These are phyloP conservation scores for Purshia tridentata DNA, from an alignment of 306 rosid species.

Conservation along the genomic window DNA sequence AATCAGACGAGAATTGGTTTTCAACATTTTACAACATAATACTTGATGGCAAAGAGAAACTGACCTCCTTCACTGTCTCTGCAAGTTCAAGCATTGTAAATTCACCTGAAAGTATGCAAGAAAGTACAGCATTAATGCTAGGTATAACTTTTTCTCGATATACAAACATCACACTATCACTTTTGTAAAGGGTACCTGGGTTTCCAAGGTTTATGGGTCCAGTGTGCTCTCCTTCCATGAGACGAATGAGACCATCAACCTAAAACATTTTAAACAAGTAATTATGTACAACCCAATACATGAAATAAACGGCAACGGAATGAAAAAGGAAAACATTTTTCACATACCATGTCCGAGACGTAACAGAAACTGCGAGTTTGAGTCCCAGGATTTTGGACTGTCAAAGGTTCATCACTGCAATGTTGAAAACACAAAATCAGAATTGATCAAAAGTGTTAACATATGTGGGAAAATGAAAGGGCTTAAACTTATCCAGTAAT, in stretches of 20 bases:
- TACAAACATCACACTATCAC: not conserved
- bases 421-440: constrained; percentile 22
- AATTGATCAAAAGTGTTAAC: not conserved
- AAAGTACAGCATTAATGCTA: not conserved
- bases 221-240: constrained; percentile 71
- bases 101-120: constrained; percentile 55
- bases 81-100: constrained; percentile 89
- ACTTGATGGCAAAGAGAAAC: constrained; percentile 21
- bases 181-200: constrained; percentile 53
- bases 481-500: constrained; percentile 7
- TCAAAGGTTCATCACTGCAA: constrained; percentile 66
- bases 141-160: not conserved
- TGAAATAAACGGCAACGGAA: not conserved
- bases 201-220: constrained; percentile 91
- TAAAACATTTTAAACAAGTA: constrained; percentile 27
- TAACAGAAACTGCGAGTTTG: constrained; percentile 90
- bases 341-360: constrained; percentile 71
- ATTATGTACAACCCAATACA: constrained; percentile 4
- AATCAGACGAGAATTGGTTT: too few relatives aligned
- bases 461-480: not conserved
- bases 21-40: too few relatives aligned
- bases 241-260: constrained; percentile 83
- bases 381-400: constrained; percentile 80
- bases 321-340: not conserved
- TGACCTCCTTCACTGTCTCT: constrained; percentile 85